Base-by-base conservation (phyloP, 495 filamentous ascomycete genomes). In the Copromyces sp. region DNA sequence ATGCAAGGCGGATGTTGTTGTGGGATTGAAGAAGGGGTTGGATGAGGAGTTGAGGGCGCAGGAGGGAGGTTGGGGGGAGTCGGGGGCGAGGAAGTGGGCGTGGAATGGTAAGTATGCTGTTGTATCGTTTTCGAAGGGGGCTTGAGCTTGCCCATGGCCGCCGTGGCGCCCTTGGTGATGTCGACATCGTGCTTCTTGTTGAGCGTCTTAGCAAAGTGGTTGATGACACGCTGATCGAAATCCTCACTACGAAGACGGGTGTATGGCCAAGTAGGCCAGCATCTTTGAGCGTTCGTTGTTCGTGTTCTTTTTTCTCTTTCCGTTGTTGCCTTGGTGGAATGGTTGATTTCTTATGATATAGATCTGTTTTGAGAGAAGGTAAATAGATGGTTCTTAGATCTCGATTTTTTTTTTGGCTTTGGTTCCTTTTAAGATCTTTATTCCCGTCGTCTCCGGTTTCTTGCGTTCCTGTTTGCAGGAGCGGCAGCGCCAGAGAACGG, bases 41-140 rank as follows among this genome's bases (percentile, higher is more conserved):
- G 95, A 99, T 79, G 94, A 97, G 83, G 86, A 87, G 79, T 82
- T 99, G 65, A 89, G 87, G 74, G 83, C 84, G 6, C 86, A 80
- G 75, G 90, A 93, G 61, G 89, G 85, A 16, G 93, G 90, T 1
- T 91, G 89, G 9, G 90, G 87, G 8, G 89, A 92, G 73, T 85
- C 83, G 14, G 90, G 91, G 17, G 86, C 88, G 24, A 87, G 95
- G 73, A 94, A 95, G 80, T 99, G 95, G 95, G 95, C 94, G 1
- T 98, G 94, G 95, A 93, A 88, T 79, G 95, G 95, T 9, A 98
- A 98, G 82, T 98, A 93, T 93, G 95, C 95, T 3, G 93, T 98
- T 41, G 90, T 95, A 14, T 94, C 94, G 29, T 97, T 97, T 76
- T 96, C 86, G 9, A 74, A 80, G 47, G 83, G 84, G 7, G 78